These are phyloP conservation scores for Colletotrichum ledebouriae DNA, from an alignment of 2,329 filamentous ascomycete species.

Conservation along the genomic window DNA sequence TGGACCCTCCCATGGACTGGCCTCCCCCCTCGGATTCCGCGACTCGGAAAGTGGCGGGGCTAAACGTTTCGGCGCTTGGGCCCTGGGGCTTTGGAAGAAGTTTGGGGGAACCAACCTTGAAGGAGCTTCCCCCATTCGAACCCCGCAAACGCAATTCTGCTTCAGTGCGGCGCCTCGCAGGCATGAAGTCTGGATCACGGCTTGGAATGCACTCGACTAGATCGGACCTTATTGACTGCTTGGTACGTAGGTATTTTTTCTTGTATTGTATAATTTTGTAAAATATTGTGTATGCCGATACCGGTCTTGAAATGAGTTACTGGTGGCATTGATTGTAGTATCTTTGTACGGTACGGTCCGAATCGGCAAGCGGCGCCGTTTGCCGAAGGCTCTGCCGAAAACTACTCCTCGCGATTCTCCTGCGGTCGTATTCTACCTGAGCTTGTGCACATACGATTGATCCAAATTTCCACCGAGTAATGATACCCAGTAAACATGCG, in stretches of 20 bases:
- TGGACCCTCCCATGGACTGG: not conserved
- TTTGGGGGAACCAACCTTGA: conserved; percentile 19
- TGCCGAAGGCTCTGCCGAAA: conserved; percentile 38
- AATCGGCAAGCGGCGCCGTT: conserved; percentile 34
- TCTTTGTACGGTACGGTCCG: conserved; percentile 1
- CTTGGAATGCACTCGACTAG: not conserved
- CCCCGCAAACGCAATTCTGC: conserved; percentile 33
- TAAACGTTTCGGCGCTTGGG: conserved; percentile 42
- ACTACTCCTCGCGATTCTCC: conserved; percentile 5
- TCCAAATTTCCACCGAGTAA: too few species aligned
- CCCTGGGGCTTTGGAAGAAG: not conserved
- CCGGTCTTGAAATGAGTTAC: not conserved
- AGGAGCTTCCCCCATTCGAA: conserved; percentile 20
- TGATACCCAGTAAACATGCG: conserved; percentile 4
- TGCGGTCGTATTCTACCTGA: not conserved
- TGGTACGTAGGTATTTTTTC: not conserved
- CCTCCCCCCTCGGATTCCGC: conserved; percentile 31
- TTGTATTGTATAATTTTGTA: not conserved
- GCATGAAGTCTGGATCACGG: conserved; percentile 3
- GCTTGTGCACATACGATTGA: not conserved
- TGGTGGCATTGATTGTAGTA: not conserved
- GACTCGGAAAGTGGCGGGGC: conserved; percentile 42
- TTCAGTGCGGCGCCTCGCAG: conserved; percentile 6
- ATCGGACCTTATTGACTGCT: not conserved
- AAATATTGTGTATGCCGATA: not conserved